These are phyloP conservation scores for Rhizopogon sp. DNA, from an alignment of 768 basidiomycete species.

Conservation along the genomic window DNA sequence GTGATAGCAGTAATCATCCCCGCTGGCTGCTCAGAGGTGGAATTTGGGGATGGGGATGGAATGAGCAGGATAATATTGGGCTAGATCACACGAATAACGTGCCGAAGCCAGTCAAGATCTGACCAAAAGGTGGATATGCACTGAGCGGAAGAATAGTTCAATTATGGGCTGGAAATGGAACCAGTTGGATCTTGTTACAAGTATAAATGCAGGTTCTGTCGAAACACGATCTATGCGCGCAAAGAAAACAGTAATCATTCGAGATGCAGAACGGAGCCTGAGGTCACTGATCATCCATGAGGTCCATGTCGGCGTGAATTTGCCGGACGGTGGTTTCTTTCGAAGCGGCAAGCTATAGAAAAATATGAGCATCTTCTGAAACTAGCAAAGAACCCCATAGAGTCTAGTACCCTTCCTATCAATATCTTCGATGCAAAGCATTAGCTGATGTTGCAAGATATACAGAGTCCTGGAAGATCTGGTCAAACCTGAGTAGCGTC, in stretches of 20 bases:
- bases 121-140: conserved; percentile 33
- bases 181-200: conserved; percentile 27
- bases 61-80: conserved; percentile 94
- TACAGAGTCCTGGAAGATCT: not conserved
- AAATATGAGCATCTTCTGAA: conserved; percentile 8
- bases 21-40: conserved; percentile 18
- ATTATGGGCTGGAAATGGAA: conserved; percentile 28
- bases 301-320: conserved; percentile 67
- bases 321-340: conserved; percentile 68
- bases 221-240: not conserved
- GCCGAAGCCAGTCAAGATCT: conserved; percentile 50
- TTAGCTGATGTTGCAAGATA: not conserved
- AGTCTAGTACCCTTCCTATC: conserved; percentile 62
- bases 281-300: conserved; percentile 36
- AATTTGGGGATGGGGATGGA: conserved; percentile 95
- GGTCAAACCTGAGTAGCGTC: conserved; percentile 67
- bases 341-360: conserved; percentile 60
- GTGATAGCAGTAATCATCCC: conserved; percentile 39
- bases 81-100: conserved; percentile 51
- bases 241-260: not conserved
- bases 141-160: conserved; percentile 9
- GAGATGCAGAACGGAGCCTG: not conserved
- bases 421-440: conserved; percentile 47
- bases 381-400: not conserved
- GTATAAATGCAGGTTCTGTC: conserved; percentile 5